Evolutionary conservation across 805 yeast genomes (phyloP).

Genomic region (Scheffersomyces ergatensis): DNA sequence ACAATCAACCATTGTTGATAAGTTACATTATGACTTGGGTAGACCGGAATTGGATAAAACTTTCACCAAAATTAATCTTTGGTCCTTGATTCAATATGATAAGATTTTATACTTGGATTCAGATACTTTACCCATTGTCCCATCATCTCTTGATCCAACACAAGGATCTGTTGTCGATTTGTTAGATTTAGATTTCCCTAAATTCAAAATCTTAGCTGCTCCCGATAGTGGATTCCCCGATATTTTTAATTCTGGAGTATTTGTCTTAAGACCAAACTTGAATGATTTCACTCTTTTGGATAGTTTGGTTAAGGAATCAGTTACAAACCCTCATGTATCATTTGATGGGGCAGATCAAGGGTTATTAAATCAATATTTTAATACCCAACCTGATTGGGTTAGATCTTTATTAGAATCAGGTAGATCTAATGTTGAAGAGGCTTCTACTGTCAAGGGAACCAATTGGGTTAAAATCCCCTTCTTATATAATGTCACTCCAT

Average conservation of each 20-base stretch:
- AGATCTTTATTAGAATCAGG: slow-evolving; percentile 3
- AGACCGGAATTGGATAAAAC: slow-evolving; percentile 55
- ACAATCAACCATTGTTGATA: slow-evolving; percentile 20
- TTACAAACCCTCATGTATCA: slow-evolving; percentile 18
- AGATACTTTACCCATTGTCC: slow-evolving; percentile 53
- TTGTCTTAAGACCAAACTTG: slow-evolving; percentile 54
- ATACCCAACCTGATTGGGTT: slow-evolving; percentile 41
- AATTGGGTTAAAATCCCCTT: slow-evolving; percentile 78
- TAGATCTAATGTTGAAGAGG: not conserved
- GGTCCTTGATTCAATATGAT: slow-evolving; percentile 47
- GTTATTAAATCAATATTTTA: slow-evolving; percentile 72
- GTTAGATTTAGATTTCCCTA: slow-evolving; percentile 20
- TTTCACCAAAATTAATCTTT: slow-evolving; percentile 54
- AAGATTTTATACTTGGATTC: slow-evolving; percentile 61
- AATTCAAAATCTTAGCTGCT: slow-evolving; percentile 46
- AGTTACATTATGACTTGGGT: slow-evolving; percentile 32
- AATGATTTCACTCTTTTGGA: slow-evolving; percentile 41
- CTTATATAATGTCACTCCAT: slow-evolving; percentile 75
- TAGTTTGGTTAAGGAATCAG: slow-evolving; percentile 16
- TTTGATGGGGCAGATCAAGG: slow-evolving; percentile 97
- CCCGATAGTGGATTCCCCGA: slow-evolving; percentile 95
- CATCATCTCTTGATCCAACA: slow-evolving; percentile 8
- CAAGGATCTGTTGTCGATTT: slow-evolving; percentile 26
- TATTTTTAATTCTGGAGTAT: slow-evolving; percentile 78
- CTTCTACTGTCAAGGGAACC: not conserved